Percentiles rank a stretch among this genome's conserved stretches.
phyloP scores from a whole-genome alignment of 2,329 filamentous ascomycete genomes.

The Paecilomyces sp. region DNA sequence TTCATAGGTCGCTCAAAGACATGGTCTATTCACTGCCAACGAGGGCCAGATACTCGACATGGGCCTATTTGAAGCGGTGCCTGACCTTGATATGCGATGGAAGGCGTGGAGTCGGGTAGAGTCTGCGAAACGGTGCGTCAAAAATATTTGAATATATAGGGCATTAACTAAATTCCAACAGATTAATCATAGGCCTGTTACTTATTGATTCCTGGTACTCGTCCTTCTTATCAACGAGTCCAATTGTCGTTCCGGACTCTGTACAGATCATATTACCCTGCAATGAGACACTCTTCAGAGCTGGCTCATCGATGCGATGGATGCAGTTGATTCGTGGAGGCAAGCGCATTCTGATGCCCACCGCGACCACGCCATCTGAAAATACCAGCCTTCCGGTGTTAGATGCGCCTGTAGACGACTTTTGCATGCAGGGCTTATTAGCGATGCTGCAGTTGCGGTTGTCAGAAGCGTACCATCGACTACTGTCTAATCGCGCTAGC shows the following conservation, averaged over 20 bases:
- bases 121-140: conserved; percentile 39
- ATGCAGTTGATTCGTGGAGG: conserved; percentile 28
- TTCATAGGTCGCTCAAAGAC: conserved; percentile 37
- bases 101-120: conserved; percentile 48
- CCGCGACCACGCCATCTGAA: conserved; percentile 28
- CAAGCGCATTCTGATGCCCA: conserved; percentile 25
- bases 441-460: conserved; percentile 35
- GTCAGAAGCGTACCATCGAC: conserved; percentile 37
- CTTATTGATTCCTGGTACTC: conserved; percentile 44
- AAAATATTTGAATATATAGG: background rate
- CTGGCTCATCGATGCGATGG: conserved; percentile 30
- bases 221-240: conserved; percentile 40
- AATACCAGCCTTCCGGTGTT: conserved; percentile 26
- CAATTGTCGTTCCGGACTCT: conserved; percentile 39
- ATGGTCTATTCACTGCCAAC: conserved; percentile 44
- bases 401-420: conserved; percentile 24
- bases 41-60: conserved; percentile 38
- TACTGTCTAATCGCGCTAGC: conserved; percentile 30
- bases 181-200: conserved; percentile 41
- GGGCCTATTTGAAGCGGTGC: conserved; percentile 34
- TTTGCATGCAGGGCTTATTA: conserved; percentile 30
- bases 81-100: conserved; percentile 42
- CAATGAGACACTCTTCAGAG: conserved; percentile 38
- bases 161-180: conserved; percentile 2
- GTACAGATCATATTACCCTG: conserved; percentile 42